A percentile compares a stretch with the other conserved stretches of the same genome.
Conservation (phyloP, 345 rosid genomes). For the Hibiscus mutabilis region DNA sequence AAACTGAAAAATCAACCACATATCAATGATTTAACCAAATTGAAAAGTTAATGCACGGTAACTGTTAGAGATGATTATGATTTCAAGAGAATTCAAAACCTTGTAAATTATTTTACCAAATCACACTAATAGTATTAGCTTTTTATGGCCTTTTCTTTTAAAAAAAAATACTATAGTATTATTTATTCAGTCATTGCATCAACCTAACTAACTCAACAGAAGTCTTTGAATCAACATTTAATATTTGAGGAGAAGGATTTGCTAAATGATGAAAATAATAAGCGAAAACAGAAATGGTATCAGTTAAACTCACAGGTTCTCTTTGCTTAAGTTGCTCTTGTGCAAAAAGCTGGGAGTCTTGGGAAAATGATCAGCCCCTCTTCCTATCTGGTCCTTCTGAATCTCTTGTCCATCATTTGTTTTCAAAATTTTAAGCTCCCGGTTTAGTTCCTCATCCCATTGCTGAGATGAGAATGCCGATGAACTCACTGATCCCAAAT, state of each 20-base stretch:
- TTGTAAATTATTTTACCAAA: not conserved
- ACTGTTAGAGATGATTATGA: not conserved
- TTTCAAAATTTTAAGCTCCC: conserved; percentile 61
- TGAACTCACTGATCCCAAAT: conserved; percentile 39
- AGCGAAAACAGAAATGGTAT: conserved; percentile 7
- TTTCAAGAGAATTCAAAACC: not conserved
- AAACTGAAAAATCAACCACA: too few species aligned
- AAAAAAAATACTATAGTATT: not conserved
- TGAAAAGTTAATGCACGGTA: too few species aligned
- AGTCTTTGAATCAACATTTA: not conserved
- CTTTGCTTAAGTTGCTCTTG: conserved; percentile 56
- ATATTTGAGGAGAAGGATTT: not conserved
- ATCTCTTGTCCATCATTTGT: conserved; percentile 41
- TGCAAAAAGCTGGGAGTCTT: conserved; percentile 89
- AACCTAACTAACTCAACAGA: not conserved
- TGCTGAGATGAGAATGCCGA: conserved; percentile 48
- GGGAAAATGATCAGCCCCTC: conserved; percentile 44
- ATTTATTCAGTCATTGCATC: not conserved
- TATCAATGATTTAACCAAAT: too few species aligned
- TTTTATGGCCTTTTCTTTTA: not conserved
- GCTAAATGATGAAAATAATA: not conserved
- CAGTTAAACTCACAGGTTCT: conserved; percentile 58
- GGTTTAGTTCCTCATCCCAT: conserved; percentile 65
- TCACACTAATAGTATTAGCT: not conserved
- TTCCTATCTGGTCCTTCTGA: conserved; percentile 47